phyloP scores from a whole-genome alignment of 2,329 filamentous ascomycete genomes.

The Aspergillus candidus region DNA sequence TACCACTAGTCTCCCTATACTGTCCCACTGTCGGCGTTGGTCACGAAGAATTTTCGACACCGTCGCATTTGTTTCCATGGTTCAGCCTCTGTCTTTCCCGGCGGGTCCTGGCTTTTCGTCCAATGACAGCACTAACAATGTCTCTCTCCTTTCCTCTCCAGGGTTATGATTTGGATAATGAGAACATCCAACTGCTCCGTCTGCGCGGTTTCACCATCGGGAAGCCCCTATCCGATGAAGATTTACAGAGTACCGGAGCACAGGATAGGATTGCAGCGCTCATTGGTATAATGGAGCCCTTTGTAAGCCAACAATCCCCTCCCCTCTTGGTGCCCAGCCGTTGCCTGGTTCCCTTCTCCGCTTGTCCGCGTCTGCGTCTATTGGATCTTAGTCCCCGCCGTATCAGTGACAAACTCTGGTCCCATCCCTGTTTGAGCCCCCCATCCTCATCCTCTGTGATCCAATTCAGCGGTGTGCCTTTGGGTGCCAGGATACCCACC shows the following conservation, averaged over 20 bases:
- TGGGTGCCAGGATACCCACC: conserved; percentile 15
- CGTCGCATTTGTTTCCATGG: conserved; percentile 36
- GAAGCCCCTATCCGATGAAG: conserved; percentile 58
- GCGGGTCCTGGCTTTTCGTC: conserved; percentile 11
- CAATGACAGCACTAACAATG: conserved; percentile 18
- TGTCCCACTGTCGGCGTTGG: conserved; percentile 14
- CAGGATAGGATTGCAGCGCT: conserved; percentile 61
- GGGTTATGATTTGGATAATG: conserved; percentile 69
- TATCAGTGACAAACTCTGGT: conserved; percentile 11
- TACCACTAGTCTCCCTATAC: conserved; percentile 1
- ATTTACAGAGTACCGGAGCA: conserved; percentile 57
- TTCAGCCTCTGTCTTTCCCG: conserved; percentile 23
- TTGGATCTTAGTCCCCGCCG: conserved; percentile 17
- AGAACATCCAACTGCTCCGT: conserved; percentile 73
- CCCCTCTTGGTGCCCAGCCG: conserved; percentile 15
- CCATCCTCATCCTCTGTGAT: conserved; percentile 14
- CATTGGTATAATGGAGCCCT: conserved; percentile 65
- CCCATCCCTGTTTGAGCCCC: conserved; percentile 8
- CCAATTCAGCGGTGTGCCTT: conserved; percentile 16
- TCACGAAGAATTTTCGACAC: conserved; percentile 22
- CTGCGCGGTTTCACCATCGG: conserved; percentile 72
- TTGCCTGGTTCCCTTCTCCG: conserved; percentile 18
- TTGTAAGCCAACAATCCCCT: conserved; percentile 60
- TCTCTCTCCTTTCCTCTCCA: conserved; percentile 33
- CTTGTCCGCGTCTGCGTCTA: conserved; percentile 19